These are phyloP conservation scores for Aspergillus cristatus DNA, from an alignment of 495 filamentous ascomycete genomes.

Conservation along the genomic window DNA sequence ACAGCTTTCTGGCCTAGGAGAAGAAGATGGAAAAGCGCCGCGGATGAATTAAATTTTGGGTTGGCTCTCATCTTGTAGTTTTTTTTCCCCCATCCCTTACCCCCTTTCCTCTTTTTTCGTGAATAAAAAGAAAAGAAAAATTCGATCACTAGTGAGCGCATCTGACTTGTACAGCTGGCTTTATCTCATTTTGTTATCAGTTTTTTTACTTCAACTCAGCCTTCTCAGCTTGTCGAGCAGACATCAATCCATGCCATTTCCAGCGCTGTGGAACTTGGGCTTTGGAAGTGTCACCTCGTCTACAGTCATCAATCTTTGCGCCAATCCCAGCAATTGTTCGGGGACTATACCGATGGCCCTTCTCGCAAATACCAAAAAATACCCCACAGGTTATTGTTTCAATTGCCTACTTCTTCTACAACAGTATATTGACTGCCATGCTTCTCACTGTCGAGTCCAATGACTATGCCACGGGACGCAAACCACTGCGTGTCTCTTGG, in stretches of 20 bases:
- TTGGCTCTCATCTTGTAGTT: no score
- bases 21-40: no score
- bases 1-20: no score
- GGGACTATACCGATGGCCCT: constrained; percentile 9
- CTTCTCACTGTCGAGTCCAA: constrained; percentile 19
- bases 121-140: no score
- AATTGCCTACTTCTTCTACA: constrained; percentile 26
- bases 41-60: no score
- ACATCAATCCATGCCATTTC: background rate
- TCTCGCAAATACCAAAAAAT: constrained; percentile 26
- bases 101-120: no score
- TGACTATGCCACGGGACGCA: constrained; percentile 15
- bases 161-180: no score
- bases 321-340: constrained; percentile 1
- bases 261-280: constrained; percentile 10
- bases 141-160: no score
- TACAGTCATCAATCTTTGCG: background rate
- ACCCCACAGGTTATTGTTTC: constrained; percentile 30
- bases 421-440: constrained; percentile 26
- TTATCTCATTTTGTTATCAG: no score
- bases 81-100: no score
- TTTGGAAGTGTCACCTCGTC: constrained; percentile 14
- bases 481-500: constrained; percentile 26
- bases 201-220: no score
- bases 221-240: no score